A percentile compares a stretch with the other conserved stretches of the same genome.
Conservation (phyloP, 768 basidiomycete species). For the Mycena polygramma region DNA sequence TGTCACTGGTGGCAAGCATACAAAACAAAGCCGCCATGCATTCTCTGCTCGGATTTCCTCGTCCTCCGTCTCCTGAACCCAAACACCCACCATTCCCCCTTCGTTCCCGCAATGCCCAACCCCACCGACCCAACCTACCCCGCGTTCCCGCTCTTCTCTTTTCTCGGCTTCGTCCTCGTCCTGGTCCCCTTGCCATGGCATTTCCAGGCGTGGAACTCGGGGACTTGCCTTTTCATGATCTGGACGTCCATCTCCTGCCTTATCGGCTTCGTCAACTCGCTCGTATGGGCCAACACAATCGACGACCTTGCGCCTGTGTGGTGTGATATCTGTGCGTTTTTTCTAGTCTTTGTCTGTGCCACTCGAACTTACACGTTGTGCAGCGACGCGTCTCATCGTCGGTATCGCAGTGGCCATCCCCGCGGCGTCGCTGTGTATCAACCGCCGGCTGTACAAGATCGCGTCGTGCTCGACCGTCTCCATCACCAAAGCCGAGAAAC, state of each 20-base stretch:
- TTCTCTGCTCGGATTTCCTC: too few relatives aligned
- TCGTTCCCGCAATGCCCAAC: too few relatives aligned
- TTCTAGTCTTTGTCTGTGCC: background rate
- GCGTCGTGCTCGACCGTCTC: slow-evolving; percentile 49
- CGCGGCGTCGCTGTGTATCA: slow-evolving; percentile 54
- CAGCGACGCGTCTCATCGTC: slow-evolving; percentile 55
- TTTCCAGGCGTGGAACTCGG: slow-evolving; percentile 68
- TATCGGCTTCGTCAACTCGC: slow-evolving; percentile 59
- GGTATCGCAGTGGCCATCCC: slow-evolving; percentile 50
- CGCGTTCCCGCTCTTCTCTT: too few relatives aligned
- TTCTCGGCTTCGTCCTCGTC: slow-evolving; percentile 47
- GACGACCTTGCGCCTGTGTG: slow-evolving; percentile 33
- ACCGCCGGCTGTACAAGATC: slow-evolving; percentile 63
- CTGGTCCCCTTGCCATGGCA: slow-evolving; percentile 65
- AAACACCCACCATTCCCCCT: too few relatives aligned
- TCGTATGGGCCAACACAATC: too few relatives aligned
- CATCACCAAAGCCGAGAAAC: slow-evolving; percentile 42
- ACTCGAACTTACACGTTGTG: background rate
- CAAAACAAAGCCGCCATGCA: too few relatives aligned
- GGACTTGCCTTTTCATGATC: slow-evolving; percentile 65
- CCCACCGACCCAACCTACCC: too few relatives aligned
- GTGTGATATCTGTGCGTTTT: background rate
- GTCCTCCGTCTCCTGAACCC: too few relatives aligned
- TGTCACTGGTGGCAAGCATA: too few relatives aligned
- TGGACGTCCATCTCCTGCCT: slow-evolving; percentile 63